These are phyloP conservation scores for Trichocomaceae sp. DNA, from an alignment of 2,329 filamentous ascomycete genomes.

Conservation along the genomic window DNA sequence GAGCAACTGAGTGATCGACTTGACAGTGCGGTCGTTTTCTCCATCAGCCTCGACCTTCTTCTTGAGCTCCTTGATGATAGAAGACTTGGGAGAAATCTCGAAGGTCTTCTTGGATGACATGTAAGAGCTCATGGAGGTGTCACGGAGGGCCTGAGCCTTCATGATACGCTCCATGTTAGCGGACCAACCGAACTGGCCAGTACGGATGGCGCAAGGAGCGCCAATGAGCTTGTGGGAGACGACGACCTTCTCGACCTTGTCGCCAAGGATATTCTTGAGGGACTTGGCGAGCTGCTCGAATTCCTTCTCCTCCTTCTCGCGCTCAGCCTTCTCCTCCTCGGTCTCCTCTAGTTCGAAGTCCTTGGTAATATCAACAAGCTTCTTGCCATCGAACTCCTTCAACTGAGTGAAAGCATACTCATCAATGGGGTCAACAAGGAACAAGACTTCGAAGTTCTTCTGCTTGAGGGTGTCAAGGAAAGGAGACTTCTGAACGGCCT, in stretches of 20 bases:
- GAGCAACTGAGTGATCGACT: slow-evolving; percentile 96
- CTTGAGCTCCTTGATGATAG: slow-evolving; percentile 98
- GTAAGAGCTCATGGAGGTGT: slow-evolving; percentile 99
- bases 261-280: slow-evolving; percentile 97
- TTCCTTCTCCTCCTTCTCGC: slow-evolving; percentile 97
- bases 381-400: slow-evolving; percentile 99
- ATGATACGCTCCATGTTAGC: slow-evolving; percentile 99
- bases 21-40: slow-evolving; percentile 98
- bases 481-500: slow-evolving; percentile 94
- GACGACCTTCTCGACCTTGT: slow-evolving; percentile 99
- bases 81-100: slow-evolving; percentile 97
- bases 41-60: slow-evolving; percentile 97
- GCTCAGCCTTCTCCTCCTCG: slow-evolving; percentile 95
- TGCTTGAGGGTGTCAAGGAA: slow-evolving; percentile 98
- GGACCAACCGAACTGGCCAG: slow-evolving; percentile 99
- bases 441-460: slow-evolving; percentile 99
- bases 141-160: slow-evolving; percentile 99
- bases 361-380: slow-evolving; percentile 99
- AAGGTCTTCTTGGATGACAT: slow-evolving; percentile 99
- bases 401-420: slow-evolving; percentile 99
- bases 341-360: slow-evolving; percentile 99
- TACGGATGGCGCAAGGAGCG: slow-evolving; percentile 96
- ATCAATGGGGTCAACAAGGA: slow-evolving; percentile 98
- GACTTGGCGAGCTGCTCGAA: slow-evolving; percentile 90
- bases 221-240: slow-evolving; percentile 95